Conservation (phyloP, 441 rosid species). For the Melastoma candidum region DNA sequence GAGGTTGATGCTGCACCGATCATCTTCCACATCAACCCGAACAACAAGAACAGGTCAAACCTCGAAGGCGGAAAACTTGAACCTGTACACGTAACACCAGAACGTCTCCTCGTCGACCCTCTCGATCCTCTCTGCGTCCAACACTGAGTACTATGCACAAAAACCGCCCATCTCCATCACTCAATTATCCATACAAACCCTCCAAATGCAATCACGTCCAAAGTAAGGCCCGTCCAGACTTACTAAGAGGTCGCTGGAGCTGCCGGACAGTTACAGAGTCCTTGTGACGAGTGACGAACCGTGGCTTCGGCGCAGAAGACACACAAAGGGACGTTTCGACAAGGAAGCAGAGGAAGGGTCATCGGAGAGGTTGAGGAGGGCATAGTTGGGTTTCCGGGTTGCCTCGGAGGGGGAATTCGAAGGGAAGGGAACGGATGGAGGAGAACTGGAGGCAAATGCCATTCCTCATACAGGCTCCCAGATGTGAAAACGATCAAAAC, state of each 20-base stretch:
- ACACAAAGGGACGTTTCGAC: conserved; percentile 24
- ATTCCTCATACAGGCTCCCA: too few relatives aligned
- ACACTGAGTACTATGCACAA: conserved; percentile 71
- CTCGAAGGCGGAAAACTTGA: conserved; percentile 78
- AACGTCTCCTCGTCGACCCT: conserved; percentile 82
- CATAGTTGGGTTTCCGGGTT: conserved; percentile 13
- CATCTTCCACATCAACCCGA: conserved; percentile 73
- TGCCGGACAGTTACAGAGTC: conserved; percentile 64
- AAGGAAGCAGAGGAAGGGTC: conserved; percentile 17
- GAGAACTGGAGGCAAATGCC: conserved; percentile 2
- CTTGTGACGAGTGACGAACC: conserved; percentile 65
- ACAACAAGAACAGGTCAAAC: conserved; percentile 89
- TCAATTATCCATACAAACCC: not conserved
- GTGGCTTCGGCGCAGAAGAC: conserved; percentile 51
- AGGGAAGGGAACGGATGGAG: conserved; percentile 21
- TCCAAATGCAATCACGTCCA: not conserved
- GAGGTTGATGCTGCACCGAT: conserved; percentile 86
- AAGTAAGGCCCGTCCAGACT: conserved; percentile 8
- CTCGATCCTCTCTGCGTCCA: conserved; percentile 97
- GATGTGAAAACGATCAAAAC: too few relatives aligned
- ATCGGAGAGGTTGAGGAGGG: conserved; percentile 7
- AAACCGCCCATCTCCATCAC: conserved; percentile 1
- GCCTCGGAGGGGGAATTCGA: conserved; percentile 18
- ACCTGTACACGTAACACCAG: conserved; percentile 69
- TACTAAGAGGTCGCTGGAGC: conserved; percentile 79